Conservation (phyloP, 2,329 filamentous ascomycete species). For the Penicillium rolfsii region DNA sequence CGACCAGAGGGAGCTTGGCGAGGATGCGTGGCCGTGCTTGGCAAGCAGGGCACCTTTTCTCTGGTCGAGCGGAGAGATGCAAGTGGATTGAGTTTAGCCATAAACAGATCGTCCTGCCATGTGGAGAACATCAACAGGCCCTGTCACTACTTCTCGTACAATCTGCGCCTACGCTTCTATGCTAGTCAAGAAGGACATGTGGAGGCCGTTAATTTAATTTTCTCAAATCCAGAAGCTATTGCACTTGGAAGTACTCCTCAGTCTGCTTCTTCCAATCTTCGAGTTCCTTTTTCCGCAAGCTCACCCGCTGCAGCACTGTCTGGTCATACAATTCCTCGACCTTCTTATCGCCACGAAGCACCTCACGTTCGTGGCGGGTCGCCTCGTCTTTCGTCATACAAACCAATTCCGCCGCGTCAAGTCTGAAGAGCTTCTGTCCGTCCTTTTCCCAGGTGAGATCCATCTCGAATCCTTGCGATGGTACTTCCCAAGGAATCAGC, state of each 20-base stretch:
- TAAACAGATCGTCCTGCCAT: too few species aligned
- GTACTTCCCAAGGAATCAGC: slow-evolving; percentile 78
- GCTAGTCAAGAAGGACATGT: not conserved
- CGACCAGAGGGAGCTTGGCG: not conserved
- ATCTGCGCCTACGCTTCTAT: not conserved
- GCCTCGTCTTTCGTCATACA: slow-evolving; percentile 95
- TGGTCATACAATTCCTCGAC: slow-evolving; percentile 74
- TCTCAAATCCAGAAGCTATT: not conserved
- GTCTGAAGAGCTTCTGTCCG: slow-evolving; percentile 75
- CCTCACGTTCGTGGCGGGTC: slow-evolving; percentile 73
- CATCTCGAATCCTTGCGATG: slow-evolving; percentile 60
- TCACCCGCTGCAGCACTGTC: slow-evolving; percentile 68
- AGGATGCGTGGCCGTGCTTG: not conserved
- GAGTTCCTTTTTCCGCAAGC: slow-evolving; percentile 69
- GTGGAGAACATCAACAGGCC: too few species aligned
- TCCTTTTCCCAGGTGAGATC: slow-evolving; percentile 62
- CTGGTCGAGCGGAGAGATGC: not conserved
- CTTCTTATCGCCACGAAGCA: slow-evolving; percentile 70
- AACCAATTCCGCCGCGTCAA: slow-evolving; percentile 73
- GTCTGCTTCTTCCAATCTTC: slow-evolving; percentile 33
- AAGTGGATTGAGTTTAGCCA: too few species aligned
- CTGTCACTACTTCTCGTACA: too few species aligned
- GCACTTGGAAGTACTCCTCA: slow-evolving; percentile 6
- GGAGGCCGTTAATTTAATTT: not conserved
- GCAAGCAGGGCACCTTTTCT: too few species aligned